phyloP scores from a whole-genome alignment of 257 asterid species.

The Handroanthus guayacan region DNA sequence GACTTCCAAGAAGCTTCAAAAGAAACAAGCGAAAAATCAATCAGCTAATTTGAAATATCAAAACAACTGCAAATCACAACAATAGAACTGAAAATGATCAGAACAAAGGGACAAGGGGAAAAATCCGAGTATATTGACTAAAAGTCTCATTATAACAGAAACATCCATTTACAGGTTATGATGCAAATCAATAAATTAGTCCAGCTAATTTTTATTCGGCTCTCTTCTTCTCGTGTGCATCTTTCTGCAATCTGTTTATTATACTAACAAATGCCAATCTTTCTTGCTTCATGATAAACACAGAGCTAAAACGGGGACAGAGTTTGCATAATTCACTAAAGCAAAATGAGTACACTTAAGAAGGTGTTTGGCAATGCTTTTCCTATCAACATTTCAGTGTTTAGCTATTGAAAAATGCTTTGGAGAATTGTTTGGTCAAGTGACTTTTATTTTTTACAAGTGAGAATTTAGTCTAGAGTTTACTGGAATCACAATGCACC shows the following conservation, averaged over 20 bases:
- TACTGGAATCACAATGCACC: too few relatives aligned
- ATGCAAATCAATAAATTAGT: conserved; percentile 8
- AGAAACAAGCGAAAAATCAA: not conserved
- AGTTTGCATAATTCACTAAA: not conserved
- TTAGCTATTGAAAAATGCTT: too few relatives aligned
- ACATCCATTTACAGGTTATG: too few relatives aligned
- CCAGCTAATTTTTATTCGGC: not conserved
- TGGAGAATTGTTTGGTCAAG: too few relatives aligned
- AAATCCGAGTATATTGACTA: not conserved
- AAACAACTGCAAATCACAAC: conserved; percentile 20
- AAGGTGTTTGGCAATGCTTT: not conserved
- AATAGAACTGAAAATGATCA: not conserved
- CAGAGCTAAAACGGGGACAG: not conserved
- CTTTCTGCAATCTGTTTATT: not conserved
- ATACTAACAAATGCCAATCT: not conserved
- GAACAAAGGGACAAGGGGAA: not conserved
- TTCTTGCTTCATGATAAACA: not conserved
- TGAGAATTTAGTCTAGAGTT: too few relatives aligned
- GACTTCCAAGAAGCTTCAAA: conserved; percentile 13
- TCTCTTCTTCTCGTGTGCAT: not conserved
- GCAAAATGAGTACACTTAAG: not conserved
- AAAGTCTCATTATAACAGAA: too few relatives aligned
- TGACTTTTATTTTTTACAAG: too few relatives aligned
- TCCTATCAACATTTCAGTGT: too few relatives aligned
- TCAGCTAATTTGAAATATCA: conserved; percentile 6